These are phyloP conservation scores for Lophium mytilinum DNA, from an alignment of 495 filamentous ascomycete species.

Conservation along the genomic window DNA sequence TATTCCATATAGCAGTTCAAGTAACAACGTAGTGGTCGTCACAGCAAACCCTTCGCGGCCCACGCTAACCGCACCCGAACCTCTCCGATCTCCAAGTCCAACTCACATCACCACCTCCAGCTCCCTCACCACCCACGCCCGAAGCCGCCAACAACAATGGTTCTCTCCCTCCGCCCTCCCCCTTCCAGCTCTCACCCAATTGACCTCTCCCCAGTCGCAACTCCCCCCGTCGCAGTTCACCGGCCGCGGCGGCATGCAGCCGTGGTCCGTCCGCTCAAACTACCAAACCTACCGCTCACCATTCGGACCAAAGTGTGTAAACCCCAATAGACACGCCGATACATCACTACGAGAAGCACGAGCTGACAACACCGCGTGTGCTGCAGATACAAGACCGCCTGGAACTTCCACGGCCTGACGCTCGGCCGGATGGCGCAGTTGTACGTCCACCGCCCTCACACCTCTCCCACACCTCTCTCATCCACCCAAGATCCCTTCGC, in stretches of 20 bases:
- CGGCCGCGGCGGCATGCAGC: slow-evolving; percentile 11
- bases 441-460: slow-evolving; percentile 39
- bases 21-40: too few species aligned
- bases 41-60: too few species aligned
- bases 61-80: too few species aligned
- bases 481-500: not conserved
- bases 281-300: slow-evolving; percentile 28
- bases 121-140: too few species aligned
- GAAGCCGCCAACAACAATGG: too few species aligned
- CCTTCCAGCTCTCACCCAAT: too few species aligned
- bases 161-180: too few species aligned
- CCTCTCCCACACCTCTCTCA: not conserved
- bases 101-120: too few species aligned
- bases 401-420: slow-evolving; percentile 46
- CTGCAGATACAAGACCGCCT: slow-evolving; percentile 44
- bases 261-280: slow-evolving; percentile 19
- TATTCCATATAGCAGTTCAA: too few species aligned
- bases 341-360: not conserved
- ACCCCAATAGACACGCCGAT: not conserved
- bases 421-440: slow-evolving; percentile 36
- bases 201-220: not conserved
- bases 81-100: too few species aligned
- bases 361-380: not conserved
- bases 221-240: not conserved
- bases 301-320: slow-evolving; percentile 26